Base-by-base conservation (phyloP, 208 protist genomes). In the Leishmania lainsoni region DNA sequence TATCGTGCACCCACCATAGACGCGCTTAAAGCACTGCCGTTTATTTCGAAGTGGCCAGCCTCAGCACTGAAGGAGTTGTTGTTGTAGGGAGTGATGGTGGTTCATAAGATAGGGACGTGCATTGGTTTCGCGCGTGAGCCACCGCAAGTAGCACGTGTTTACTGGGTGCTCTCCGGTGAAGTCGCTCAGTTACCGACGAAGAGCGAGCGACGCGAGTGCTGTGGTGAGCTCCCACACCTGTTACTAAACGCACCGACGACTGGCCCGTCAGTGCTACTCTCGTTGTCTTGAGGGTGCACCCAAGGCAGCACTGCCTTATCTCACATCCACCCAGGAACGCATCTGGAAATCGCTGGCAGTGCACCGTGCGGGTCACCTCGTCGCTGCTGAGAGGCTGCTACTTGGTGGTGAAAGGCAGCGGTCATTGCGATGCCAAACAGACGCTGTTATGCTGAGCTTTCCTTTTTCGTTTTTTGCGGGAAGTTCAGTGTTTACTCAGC, bases 81-180 rank as follows among this genome's bases (percentile, higher is more conserved):
- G 29, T 75, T 78, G 9, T 35, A 76, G 10, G 88, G 87, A 17
- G 75, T 73, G 12, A 32, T 88, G 54, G 83, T 88, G 66, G 78
- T 71, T 70, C 76, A 88, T 52, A 56, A 52, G 17, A 70, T 78
- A 39, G 91, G 87, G 14, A 88, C 88, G 17, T 79, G 76, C 29
- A 73, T 95, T 26, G 88, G 87, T 14, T 89, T 93, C 45, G 78
- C 75, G 32, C 63, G 84, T 5, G 92, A 95, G 83, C 92, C 91
- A 6, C 72, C 75, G 16, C 14, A 32, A 35, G 20, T 81, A 6
- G 83, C 87, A 4, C 80, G 80, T 12, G 79, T 95, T 16, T 94
- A 88, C 77, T 95, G 90, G 86, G 79, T 97, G 10, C 35, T 94
- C 0, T 86, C 88, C 20, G 94, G 94, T 8, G 89, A 84, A 71